A percentile compares a stretch with the other conserved stretches of the same genome.
These are phyloP conservation scores for Candolleomyces eurysporus DNA, from an alignment of 768 basidiomycete genomes.

Conservation along the genomic window DNA sequence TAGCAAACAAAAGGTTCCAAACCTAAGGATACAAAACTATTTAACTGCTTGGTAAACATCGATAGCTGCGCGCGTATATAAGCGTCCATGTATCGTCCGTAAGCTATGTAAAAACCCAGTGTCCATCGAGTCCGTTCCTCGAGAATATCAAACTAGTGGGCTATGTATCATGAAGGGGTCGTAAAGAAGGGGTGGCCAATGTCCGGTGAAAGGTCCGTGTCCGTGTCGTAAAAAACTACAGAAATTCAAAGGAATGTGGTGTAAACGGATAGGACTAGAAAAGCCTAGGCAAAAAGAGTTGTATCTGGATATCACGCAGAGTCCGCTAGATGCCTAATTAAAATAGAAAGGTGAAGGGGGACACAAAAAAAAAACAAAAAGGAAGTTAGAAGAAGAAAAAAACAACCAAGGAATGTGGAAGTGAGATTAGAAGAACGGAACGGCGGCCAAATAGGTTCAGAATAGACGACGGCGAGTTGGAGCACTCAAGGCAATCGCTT, in stretches of 20 bases:
- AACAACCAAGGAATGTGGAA: slow-evolving; percentile 5
- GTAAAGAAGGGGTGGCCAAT: slow-evolving; percentile 6
- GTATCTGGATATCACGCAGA: slow-evolving; percentile 13
- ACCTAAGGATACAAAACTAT: slow-evolving; percentile 1
- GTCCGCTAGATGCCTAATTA: slow-evolving; percentile 7
- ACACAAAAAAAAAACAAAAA: slow-evolving; percentile 7
- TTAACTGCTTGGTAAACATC: background rate
- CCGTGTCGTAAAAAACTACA: slow-evolving; percentile 8
- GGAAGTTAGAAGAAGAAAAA: slow-evolving; percentile 3
- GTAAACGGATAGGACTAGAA: background rate
- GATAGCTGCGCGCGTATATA: slow-evolving; percentile 1
- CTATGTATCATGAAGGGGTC: slow-evolving; percentile 3
- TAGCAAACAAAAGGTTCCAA: background rate
- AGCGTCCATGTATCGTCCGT: slow-evolving; percentile 12
- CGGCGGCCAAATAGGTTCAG: slow-evolving; percentile 8
- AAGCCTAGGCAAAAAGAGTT: background rate
- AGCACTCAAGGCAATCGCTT: slow-evolving; percentile 34
- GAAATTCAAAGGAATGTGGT: slow-evolving; percentile 7
- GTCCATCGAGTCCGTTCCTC: slow-evolving; percentile 13
- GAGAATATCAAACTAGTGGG: slow-evolving; percentile 7
- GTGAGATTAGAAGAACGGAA: slow-evolving; percentile 3
- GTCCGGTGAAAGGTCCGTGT: slow-evolving; percentile 13
- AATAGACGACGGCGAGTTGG: background rate
- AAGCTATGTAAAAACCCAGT: slow-evolving; percentile 10
- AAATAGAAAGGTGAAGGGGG: background rate